These are phyloP conservation scores for Trypanosoma congolense DNA, from an alignment of 208 protist genomes.

Conservation along the genomic window DNA sequence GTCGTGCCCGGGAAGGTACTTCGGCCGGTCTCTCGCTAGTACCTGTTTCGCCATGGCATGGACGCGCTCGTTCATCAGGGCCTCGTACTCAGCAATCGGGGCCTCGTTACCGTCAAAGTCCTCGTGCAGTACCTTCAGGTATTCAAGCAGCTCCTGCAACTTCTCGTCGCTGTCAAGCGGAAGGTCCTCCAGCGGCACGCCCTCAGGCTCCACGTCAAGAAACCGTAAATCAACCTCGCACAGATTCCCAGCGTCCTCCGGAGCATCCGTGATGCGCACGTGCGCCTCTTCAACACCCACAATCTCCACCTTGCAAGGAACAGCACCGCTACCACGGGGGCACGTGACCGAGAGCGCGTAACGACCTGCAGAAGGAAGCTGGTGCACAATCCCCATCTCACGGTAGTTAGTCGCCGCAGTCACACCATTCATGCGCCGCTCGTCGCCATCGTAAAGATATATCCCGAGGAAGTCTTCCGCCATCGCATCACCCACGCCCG, in stretches of 20 bases:
- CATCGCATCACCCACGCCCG: slow-evolving; percentile 50
- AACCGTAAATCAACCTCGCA: slow-evolving; percentile 67
- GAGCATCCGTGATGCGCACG: slow-evolving; percentile 62
- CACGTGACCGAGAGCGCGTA: slow-evolving; percentile 71
- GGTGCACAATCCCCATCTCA: slow-evolving; percentile 64
- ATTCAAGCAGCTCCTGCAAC: slow-evolving; percentile 41
- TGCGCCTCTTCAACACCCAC: slow-evolving; percentile 51
- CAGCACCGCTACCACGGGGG: slow-evolving; percentile 37
- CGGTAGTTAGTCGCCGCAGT: slow-evolving; percentile 64
- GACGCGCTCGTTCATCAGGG: slow-evolving; percentile 49
- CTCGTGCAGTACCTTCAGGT: slow-evolving; percentile 50
- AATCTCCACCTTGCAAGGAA: slow-evolving; percentile 66
- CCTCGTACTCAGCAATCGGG: slow-evolving; percentile 49
- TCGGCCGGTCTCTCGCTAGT: slow-evolving; percentile 47
- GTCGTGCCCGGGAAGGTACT: slow-evolving; percentile 46
- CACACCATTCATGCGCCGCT: slow-evolving; percentile 58
- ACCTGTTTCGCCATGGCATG: slow-evolving; percentile 19
- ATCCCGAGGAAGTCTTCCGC: slow-evolving; percentile 71
- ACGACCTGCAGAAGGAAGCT: slow-evolving; percentile 45
- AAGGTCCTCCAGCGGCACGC: slow-evolving; percentile 53
- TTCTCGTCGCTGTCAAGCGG: slow-evolving; percentile 53
- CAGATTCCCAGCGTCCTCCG: slow-evolving; percentile 56
- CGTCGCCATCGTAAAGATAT: slow-evolving; percentile 63
- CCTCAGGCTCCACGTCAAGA: slow-evolving; percentile 56
- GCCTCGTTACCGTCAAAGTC: slow-evolving; percentile 54